Evolutionary conservation across 495 filamentous ascomycete genomes (phyloP).

Genomic region (Podospora anserina): DNA sequence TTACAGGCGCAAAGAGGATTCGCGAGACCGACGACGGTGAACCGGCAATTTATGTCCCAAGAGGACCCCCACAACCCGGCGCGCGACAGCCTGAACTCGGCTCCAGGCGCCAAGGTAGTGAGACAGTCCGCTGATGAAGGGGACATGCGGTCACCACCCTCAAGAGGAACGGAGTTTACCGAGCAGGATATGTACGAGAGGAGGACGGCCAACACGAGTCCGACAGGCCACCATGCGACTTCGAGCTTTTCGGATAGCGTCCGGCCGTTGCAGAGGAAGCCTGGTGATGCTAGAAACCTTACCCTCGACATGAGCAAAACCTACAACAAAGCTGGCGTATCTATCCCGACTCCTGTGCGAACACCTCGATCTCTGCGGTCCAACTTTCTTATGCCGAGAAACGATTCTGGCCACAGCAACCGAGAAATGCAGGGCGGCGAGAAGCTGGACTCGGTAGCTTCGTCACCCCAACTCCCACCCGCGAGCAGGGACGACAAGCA

Average conservation of each 20-base stretch:
- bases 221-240: conserved; percentile 60
- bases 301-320: conserved; percentile 56
- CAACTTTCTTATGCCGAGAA: conserved; percentile 57
- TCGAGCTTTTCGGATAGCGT: conserved; percentile 72
- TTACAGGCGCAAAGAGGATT: conserved; percentile 83
- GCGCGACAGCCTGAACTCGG: conserved; percentile 51
- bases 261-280: conserved; percentile 61
- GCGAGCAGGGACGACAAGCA: conserved; percentile 26
- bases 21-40: conserved; percentile 38
- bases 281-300: conserved; percentile 48
- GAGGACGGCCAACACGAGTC: conserved; percentile 70
- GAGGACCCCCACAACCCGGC: conserved; percentile 35
- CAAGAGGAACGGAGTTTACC: conserved; percentile 76
- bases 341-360: conserved; percentile 52
- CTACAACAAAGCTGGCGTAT: conserved; percentile 46
- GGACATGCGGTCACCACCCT: conserved; percentile 57
- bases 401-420: conserved; percentile 48
- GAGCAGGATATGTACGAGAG: conserved; percentile 60
- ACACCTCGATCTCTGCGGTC: conserved; percentile 73
- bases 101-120: conserved; percentile 37
- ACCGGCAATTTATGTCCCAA: conserved; percentile 33
- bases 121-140: conserved; percentile 48
- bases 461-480: conserved; percentile 61
- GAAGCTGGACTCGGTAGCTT: conserved; percentile 70
- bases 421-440: conserved; percentile 62